Conservation (phyloP, 2,329 filamentous ascomycete genomes). For the Colletotrichum tanaceti region DNA sequence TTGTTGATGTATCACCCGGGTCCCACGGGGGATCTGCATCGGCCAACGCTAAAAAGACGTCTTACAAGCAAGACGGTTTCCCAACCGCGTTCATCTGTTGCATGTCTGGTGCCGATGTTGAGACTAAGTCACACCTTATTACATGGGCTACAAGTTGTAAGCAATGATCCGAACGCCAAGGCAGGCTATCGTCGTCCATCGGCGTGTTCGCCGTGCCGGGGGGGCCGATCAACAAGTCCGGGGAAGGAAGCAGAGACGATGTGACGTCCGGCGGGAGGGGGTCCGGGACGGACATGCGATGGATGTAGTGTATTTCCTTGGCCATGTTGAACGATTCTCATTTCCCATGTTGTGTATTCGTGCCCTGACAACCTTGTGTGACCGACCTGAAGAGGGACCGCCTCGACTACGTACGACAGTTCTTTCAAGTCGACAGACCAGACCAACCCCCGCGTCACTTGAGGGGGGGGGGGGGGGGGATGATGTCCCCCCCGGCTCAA, state of each 20-base stretch:
- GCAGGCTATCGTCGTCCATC: background rate
- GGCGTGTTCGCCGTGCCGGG: background rate
- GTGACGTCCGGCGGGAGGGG: slow-evolving; percentile 5
- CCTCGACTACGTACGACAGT: too few species aligned
- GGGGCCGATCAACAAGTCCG: background rate
- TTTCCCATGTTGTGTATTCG: too few species aligned
- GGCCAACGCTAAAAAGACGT: too few species aligned
- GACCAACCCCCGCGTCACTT: background rate
- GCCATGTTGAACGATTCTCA: too few species aligned
- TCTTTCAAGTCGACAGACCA: background rate
- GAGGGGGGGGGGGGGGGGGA: background rate
- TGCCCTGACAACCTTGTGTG: too few species aligned
- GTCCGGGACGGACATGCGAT: too few species aligned
- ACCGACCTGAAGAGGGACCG: too few species aligned
- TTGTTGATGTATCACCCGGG: background rate
- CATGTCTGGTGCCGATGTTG: too few species aligned
- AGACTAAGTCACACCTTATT: background rate
- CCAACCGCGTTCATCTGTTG: background rate
- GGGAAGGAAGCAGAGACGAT: slow-evolving; percentile 8
- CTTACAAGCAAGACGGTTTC: too few species aligned
- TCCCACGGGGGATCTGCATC: too few species aligned
- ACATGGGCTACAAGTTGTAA: background rate
- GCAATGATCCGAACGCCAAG: background rate
- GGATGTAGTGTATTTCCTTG: too few species aligned
- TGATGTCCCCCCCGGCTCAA: background rate